These are phyloP conservation scores for Botrytis porri DNA, from an alignment of 2,329 filamentous ascomycete species.

Conservation along the genomic window DNA sequence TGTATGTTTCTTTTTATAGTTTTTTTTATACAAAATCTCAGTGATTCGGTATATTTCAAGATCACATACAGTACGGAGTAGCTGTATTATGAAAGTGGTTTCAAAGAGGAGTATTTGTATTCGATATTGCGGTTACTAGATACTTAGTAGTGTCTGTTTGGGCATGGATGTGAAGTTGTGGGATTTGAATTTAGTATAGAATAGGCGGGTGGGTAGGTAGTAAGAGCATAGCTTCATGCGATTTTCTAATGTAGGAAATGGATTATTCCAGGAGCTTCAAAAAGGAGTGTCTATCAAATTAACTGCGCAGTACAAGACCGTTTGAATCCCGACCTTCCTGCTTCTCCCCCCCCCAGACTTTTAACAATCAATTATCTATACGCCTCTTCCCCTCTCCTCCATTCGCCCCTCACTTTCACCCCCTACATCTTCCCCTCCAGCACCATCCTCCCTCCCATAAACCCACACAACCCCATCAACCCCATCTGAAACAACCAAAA, in stretches of 20 bases:
- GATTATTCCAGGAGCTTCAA: not conserved
- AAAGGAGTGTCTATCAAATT: not conserved
- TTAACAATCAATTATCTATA: not conserved
- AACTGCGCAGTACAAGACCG: not conserved
- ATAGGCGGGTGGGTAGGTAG: not conserved
- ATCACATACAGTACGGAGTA: not conserved
- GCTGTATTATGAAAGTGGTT: not conserved
- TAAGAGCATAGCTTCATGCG: not conserved
- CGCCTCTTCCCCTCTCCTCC: not conserved
- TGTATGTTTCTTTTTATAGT: too few species aligned
- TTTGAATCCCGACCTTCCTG: not conserved
- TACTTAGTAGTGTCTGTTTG: not conserved
- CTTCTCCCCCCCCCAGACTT: not conserved
- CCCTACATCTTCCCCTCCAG: conserved; percentile 23
- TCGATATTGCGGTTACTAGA: not conserved
- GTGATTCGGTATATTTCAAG: not conserved
- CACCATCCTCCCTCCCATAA: conserved; percentile 29
- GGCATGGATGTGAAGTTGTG: not conserved
- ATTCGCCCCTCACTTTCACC: not conserved
- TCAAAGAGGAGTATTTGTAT: not conserved
- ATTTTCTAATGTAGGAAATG: not conserved
- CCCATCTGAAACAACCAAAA: conserved; percentile 32
- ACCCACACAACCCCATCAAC: conserved; percentile 32
- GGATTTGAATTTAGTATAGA: not conserved
- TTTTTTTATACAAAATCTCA: too few species aligned